These are phyloP conservation scores for Cladophialophora carrionii DNA, from an alignment of 2,329 filamentous ascomycete genomes.

Conservation along the genomic window DNA sequence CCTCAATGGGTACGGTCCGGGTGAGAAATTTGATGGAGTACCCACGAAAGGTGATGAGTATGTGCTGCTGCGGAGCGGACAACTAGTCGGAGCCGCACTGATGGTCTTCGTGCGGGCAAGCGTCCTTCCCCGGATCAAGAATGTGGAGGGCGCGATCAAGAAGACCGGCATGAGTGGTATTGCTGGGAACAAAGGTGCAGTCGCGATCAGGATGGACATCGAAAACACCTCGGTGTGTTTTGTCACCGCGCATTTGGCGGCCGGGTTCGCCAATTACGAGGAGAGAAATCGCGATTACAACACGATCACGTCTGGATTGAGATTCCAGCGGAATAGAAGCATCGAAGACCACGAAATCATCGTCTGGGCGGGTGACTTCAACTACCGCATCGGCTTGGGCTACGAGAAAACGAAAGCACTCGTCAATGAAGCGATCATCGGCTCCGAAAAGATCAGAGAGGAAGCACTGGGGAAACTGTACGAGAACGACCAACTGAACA, in stretches of 20 bases:
- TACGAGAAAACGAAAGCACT: conserved; percentile 77
- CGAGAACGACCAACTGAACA: conserved; percentile 67
- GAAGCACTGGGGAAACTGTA: conserved; percentile 32
- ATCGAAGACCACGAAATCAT: conserved; percentile 92
- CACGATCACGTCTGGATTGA: conserved; percentile 81
- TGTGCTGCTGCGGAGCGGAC: conserved; percentile 85
- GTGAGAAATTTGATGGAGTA: conserved; percentile 50
- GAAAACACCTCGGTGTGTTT: conserved; percentile 92
- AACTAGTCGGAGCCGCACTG: conserved; percentile 90
- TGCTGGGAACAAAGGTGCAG: conserved; percentile 96
- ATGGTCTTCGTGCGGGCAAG: conserved; percentile 87
- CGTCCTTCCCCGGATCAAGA: conserved; percentile 80
- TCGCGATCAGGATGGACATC: conserved; percentile 93
- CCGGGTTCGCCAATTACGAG: conserved; percentile 95
- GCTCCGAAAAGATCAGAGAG: conserved; percentile 79
- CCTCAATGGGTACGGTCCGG: conserved; percentile 67
- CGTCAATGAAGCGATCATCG: conserved; percentile 72
- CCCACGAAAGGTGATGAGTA: conserved; percentile 72
- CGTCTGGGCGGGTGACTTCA: conserved; percentile 97
- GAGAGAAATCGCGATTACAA: conserved; percentile 92
- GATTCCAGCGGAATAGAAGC: conserved; percentile 85
- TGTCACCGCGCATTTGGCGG: conserved; percentile 93
- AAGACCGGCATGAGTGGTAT: conserved; percentile 92
- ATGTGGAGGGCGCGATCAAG: conserved; percentile 94
- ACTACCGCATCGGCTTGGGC: conserved; percentile 88